Conservation (phyloP, 2,329 filamentous ascomycete genomes). For the Colletotrichum echinochloae region DNA sequence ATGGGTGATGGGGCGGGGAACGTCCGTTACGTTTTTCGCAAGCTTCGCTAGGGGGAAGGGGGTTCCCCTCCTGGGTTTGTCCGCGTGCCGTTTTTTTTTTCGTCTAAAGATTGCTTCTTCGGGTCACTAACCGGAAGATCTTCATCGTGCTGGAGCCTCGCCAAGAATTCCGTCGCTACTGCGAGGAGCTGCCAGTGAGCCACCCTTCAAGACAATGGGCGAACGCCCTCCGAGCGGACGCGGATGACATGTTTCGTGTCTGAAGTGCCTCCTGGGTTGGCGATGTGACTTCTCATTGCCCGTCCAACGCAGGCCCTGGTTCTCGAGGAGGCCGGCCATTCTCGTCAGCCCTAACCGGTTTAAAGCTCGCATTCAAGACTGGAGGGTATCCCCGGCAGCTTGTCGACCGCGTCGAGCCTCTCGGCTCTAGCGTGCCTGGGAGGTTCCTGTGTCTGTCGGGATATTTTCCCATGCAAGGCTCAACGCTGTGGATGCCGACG, state of each 20-base stretch:
- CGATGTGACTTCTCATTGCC: neutral
- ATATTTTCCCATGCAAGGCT: neutral
- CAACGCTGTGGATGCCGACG: neutral
- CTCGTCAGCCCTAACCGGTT: neutral
- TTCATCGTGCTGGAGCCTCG: constrained; percentile 8
- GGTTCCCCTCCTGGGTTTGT: neutral
- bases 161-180: constrained; percentile 18
- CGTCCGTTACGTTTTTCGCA: neutral
- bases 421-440: neutral
- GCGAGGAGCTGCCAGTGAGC: constrained; percentile 9
- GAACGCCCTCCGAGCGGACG: constrained; percentile 11
- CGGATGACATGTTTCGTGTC: neutral
- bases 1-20: neutral
- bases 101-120: constrained; percentile 8
- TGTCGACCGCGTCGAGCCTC: constrained; percentile 12
- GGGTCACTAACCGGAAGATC: neutral
- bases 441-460: constrained; percentile 7
- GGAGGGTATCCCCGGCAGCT: constrained; percentile 11
- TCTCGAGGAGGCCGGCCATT: neutral
- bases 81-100: neutral
- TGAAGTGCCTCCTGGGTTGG: neutral
- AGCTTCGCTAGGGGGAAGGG: neutral
- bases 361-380: constrained; percentile 1
- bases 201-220: neutral
- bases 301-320: neutral